Base-by-base conservation (phyloP, 2,329 filamentous ascomycete species). In the Furcasterigmium sp. region DNA sequence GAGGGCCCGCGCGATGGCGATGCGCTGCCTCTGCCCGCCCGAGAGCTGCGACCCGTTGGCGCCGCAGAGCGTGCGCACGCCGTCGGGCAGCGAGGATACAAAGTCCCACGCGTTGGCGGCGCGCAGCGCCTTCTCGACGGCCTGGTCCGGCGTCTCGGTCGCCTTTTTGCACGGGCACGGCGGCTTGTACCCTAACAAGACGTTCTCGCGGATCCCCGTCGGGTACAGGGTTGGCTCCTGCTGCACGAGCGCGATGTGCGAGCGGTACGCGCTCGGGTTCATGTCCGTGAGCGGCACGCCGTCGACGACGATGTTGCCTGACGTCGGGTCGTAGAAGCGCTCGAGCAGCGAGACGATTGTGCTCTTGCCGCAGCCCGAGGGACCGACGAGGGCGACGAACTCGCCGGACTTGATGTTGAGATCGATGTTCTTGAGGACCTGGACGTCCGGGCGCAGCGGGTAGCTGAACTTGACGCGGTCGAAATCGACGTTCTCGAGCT, bases 331-430 rank as follows among this genome's bases (percentile, higher is more conserved):
- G 29, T 49, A 47, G 37, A 46, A 72, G 11, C 71, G 62, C 50
- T 75, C 63, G 1, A 76, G 58, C 10, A 75, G 59, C 6, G 72
- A 69, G 40, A 85, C 68, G 43, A 78, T 75, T 3, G 79, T 82
- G 1, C 75, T 78, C 52, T 83, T 83, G 1, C 77, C 78, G 48
- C 75, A 79, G 8, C 77, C 77, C 0, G 73, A 78, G 2, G 75
- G 66, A 6, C 78, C 77, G 0, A 82, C 76, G 8, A 80, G 66
- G 3, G 75, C 78, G 2, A 75, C 60, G 51, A 73, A 77, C 48
- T 70, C 65, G 10, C 73, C 71, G 5, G 67, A 63, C 26, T 58
- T 46, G 41, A 76, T 68, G 39, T 14, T 20, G n/a, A 29, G 23
- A 19, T 26, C 4, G 4, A 13, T 26, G 17, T 19, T 29, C 15